Conservation (phyloP, 2,329 filamentous ascomycete species). For the Exophiala lecanii-corni region DNA sequence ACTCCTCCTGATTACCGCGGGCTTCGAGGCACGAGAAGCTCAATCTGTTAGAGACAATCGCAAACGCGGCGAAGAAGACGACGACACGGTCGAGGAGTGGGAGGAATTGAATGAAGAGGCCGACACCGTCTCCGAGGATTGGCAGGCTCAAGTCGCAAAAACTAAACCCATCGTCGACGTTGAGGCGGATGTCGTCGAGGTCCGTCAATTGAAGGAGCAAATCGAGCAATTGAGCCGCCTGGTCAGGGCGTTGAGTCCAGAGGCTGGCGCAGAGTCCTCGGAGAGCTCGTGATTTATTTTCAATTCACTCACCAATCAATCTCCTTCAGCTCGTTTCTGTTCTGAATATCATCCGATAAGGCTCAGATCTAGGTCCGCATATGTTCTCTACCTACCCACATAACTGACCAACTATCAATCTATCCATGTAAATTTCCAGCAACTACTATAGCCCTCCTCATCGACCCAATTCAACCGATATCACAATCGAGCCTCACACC, state of each 20-base stretch:
- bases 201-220: constrained; percentile 40
- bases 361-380: too few relatives aligned
- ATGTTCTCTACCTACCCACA: too few relatives aligned
- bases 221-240: constrained; percentile 61
- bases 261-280: constrained; percentile 3
- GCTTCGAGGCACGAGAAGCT: constrained; percentile 63
- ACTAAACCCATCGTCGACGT: constrained; percentile 77
- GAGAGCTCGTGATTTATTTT: too few relatives aligned
- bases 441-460: too few relatives aligned
- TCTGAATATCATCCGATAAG: too few relatives aligned
- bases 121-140: constrained; percentile 79
- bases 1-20: constrained; percentile 71
- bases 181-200: constrained; percentile 69
- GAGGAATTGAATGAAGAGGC: constrained; percentile 70
- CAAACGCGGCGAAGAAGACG: constrained; percentile 76
- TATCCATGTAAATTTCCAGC: too few relatives aligned
- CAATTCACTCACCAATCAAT: too few relatives aligned
- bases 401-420: too few relatives aligned
- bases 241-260: constrained; percentile 19
- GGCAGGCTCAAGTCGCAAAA: constrained; percentile 73
- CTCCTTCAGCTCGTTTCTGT: too few relatives aligned
- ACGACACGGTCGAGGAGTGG: constrained; percentile 88
- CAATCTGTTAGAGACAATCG: constrained; percentile 67
- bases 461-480: too few relatives aligned
- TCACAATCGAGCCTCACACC: too few relatives aligned